phyloP scores from a whole-genome alignment of 345 rosid genomes.

The Conringia planisiliqua region DNA sequence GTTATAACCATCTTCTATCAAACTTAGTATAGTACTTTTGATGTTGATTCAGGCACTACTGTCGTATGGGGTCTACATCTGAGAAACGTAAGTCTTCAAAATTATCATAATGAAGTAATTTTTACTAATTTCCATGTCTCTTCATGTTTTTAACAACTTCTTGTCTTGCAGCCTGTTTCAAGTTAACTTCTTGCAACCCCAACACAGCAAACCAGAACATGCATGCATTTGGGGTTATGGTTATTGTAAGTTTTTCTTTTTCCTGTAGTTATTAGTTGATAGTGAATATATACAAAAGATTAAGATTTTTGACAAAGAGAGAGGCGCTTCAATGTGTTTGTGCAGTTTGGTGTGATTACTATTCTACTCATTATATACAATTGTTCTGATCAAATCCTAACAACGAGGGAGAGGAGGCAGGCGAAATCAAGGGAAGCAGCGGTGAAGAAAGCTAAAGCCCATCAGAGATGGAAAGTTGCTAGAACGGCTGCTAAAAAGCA shows the following conservation, averaged over 20 bases:
- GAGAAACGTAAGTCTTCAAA: conserved; percentile 52
- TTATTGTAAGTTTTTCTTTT: conserved; percentile 55
- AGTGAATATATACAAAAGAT: neutral
- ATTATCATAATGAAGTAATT: neutral
- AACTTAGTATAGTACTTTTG: neutral
- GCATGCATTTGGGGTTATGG: conserved; percentile 76
- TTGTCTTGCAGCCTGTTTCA: conserved; percentile 72
- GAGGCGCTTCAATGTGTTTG: neutral
- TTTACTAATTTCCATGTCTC: neutral
- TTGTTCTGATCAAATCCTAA: conserved; percentile 82
- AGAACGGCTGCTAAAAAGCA: conserved; percentile 67
- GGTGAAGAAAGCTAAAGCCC: conserved; percentile 72
- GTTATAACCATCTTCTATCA: neutral
- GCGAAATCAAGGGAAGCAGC: conserved; percentile 91
- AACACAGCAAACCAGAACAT: conserved; percentile 69
- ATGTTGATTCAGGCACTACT: conserved; percentile 62
- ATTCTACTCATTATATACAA: conserved; percentile 79
- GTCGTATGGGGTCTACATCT: conserved; percentile 77
- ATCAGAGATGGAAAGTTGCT: conserved; percentile 75
- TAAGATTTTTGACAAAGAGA: neutral
- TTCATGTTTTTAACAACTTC: conserved; percentile 10
- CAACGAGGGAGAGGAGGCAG: conserved; percentile 65
- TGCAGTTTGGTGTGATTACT: conserved; percentile 72
- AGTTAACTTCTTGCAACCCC: conserved; percentile 68
- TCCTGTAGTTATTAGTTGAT: neutral